Evolutionary conservation across 2,329 filamentous ascomycete species (phyloP), one percentile per base, ranked within the genome.

Genomic region (Calonectria leucothoes): DNA sequence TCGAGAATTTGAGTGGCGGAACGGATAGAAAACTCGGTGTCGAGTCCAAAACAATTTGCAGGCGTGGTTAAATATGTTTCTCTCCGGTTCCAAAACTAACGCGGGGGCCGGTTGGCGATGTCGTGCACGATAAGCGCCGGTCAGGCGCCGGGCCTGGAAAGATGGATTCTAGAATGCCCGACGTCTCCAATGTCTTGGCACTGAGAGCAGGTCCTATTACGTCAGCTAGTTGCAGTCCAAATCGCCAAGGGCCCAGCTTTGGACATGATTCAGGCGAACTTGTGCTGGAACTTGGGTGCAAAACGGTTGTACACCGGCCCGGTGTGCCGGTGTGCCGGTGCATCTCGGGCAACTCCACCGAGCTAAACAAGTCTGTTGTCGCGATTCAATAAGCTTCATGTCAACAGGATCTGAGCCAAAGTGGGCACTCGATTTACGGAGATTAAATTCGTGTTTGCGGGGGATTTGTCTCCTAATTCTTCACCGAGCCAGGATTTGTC

Each of bases 121-220:
- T 39, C 5, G 37, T 37, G 20, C 10, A 8, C 20, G 64, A 31
- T 42, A 51, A 45, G 65, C 67, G 64, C 71, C 71, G 65, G 66
- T 75, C 39, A 31, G 69, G 74, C 66, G 29, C 65, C 66, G 35
- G 51, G 65, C 75, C 42, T 64, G 51, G 69, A 75, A 71, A 65
- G 69, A 71, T 75, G 37, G 33, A 77, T 23, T 17, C 35, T 51
- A 27, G 31, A 29, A n/a, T 29, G 29, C 39, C 48, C 55, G 42
- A 31, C 15, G 76, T 52, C 71, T 70, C 66, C 68, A 70, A 66
- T 37, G 59, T 48, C 48, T 71, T 75, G 69, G 77, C 74, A 57
- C 23, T 63, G 31, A 42, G 68, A 37, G 33, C 59, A 42, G n/a
- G 27, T 11, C 23, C 23, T 48, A 77, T 79, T 78, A 79, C 77